Evolutionary conservation across 1,284 basidiomycete genomes (phyloP).

Genomic region (Leucoagaricus sp.): DNA sequence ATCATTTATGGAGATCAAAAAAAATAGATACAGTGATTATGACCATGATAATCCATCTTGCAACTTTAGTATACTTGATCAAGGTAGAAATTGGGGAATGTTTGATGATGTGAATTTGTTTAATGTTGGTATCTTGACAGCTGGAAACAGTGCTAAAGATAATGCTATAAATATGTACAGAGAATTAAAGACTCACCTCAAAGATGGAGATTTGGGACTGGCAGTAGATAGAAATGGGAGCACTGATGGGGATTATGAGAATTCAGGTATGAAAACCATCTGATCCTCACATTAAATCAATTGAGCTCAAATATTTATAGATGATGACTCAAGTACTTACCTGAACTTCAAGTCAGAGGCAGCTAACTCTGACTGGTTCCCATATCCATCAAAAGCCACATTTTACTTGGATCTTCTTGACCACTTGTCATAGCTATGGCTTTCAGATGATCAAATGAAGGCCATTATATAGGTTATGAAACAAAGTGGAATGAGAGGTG

Average conservation of each 20-base stretch:
- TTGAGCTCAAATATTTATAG: neutral
- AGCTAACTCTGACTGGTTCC: neutral
- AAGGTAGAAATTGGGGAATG: neutral
- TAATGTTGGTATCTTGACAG: neutral
- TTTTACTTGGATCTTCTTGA: neutral
- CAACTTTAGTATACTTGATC: neutral
- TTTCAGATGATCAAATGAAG: conserved; percentile 34
- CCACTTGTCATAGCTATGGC: conserved; percentile 30
- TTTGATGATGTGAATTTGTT: neutral
- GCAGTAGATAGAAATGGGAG: too few species aligned
- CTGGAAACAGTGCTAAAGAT: neutral
- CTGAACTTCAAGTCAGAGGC: neutral
- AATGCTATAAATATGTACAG: neutral
- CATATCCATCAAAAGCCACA: neutral
- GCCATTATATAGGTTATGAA: conserved; percentile 34
- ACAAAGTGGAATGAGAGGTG: conserved; percentile 29
- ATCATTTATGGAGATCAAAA: neutral
- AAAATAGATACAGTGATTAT: neutral
- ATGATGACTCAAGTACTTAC: neutral
- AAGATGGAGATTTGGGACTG: too few species aligned
- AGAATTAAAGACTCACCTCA: neutral
- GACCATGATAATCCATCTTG: neutral
- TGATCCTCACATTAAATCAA: neutral
- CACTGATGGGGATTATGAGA: too few species aligned
- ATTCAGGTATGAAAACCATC: too few species aligned